These are phyloP conservation scores for Bipolaris gigantea DNA, from an alignment of 2,329 filamentous ascomycete species.

Conservation along the genomic window DNA sequence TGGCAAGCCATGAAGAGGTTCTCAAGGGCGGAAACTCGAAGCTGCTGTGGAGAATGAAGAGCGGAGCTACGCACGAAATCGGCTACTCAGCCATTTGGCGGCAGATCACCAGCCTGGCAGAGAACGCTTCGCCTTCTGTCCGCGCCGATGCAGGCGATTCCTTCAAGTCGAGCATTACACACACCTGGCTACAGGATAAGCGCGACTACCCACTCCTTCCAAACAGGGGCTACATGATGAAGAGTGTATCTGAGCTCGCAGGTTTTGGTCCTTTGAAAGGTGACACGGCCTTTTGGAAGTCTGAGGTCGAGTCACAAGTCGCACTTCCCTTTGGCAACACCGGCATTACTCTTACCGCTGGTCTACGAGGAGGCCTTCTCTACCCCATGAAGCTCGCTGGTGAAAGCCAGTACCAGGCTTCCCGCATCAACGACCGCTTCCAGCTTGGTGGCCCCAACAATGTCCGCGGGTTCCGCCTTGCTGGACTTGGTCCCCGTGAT, in stretches of 20 bases:
- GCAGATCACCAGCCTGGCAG: slow-evolving; percentile 78
- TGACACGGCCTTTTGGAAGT: slow-evolving; percentile 92
- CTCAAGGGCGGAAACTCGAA: slow-evolving; percentile 76
- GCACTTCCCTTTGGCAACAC: slow-evolving; percentile 74
- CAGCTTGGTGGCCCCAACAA: slow-evolving; percentile 92
- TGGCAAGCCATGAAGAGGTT: slow-evolving; percentile 92
- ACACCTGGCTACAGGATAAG: slow-evolving; percentile 77
- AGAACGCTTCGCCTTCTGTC: slow-evolving; percentile 77
- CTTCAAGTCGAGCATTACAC: slow-evolving; percentile 83
- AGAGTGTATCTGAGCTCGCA: slow-evolving; percentile 79
- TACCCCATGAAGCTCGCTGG: slow-evolving; percentile 74
- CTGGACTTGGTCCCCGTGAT: slow-evolving; percentile 86
- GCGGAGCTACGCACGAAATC: slow-evolving; percentile 72
- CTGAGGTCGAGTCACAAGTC: slow-evolving; percentile 79
- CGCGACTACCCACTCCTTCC: slow-evolving; percentile 86
- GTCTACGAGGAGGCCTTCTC: slow-evolving; percentile 78
- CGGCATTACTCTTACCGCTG: slow-evolving; percentile 80
- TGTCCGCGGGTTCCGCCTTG: slow-evolving; percentile 88
- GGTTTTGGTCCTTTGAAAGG: slow-evolving; percentile 81
- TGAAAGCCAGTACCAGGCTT: slow-evolving; percentile 61
- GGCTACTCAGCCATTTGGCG: slow-evolving; percentile 84
- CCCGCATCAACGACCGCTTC: slow-evolving; percentile 91
- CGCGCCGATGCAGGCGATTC: slow-evolving; percentile 85
- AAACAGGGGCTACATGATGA: slow-evolving; percentile 76
- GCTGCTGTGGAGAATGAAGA: slow-evolving; percentile 69